Conservation (phyloP, 495 filamentous ascomycete genomes). For the Aspergillus nidulans region DNA sequence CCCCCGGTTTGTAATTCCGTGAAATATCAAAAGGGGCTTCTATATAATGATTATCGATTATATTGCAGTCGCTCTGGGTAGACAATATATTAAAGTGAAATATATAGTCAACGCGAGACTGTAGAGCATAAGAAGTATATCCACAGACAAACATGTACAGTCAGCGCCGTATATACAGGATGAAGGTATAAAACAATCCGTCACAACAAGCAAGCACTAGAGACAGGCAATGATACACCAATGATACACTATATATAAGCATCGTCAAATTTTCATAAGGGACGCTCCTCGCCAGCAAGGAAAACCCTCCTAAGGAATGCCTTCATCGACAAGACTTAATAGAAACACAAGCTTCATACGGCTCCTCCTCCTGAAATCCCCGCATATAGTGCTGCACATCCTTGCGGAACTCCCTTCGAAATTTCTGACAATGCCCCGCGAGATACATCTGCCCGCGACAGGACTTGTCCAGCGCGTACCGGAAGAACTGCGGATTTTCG, state of each 20-base stretch:
- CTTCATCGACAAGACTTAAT: conserved; percentile 3
- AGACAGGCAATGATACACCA: neutral
- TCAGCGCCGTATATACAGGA: too few species aligned
- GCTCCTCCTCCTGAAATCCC: conserved; percentile 3
- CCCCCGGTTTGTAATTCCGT: too few species aligned
- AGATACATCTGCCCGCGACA: conserved; percentile 6
- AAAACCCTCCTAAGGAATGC: neutral
- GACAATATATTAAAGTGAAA: too few species aligned
- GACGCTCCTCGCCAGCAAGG: neutral
- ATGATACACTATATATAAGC: neutral
- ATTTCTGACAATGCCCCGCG: conserved; percentile 10
- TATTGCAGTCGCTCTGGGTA: too few species aligned
- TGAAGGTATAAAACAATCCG: neutral
- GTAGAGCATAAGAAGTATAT: too few species aligned
- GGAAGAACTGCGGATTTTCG: conserved; percentile 14
- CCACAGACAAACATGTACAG: too few species aligned
- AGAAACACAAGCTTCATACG: conserved; percentile 10
- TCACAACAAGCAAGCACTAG: neutral
- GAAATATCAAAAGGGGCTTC: too few species aligned
- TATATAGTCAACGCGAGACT: too few species aligned
- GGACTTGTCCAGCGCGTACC: conserved; percentile 10
- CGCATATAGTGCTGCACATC: conserved; percentile 5
- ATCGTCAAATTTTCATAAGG: neutral
- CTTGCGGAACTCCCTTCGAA: conserved; percentile 6
- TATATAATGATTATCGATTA: too few species aligned